These are phyloP conservation scores for Neurospora tetrasperma DNA, from an alignment of 495 filamentous ascomycete species.

Conservation along the genomic window DNA sequence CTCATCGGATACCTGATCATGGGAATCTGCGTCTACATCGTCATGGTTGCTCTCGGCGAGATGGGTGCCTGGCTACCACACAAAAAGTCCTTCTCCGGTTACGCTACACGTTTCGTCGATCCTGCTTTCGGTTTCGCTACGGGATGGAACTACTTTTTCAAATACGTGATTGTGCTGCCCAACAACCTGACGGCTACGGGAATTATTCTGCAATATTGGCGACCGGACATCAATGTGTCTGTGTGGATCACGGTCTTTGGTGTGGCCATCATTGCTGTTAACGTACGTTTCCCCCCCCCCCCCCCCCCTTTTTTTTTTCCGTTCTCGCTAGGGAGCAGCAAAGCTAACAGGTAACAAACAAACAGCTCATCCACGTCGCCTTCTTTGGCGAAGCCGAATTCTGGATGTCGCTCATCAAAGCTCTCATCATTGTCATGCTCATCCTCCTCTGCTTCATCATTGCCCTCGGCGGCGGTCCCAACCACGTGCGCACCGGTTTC, in stretches of 20 bases:
- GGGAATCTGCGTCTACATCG: conserved; percentile 38
- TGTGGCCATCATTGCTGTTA: conserved; percentile 46
- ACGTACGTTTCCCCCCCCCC: conserved; percentile 14
- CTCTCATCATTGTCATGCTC: conserved; percentile 56
- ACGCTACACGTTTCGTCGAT: conserved; percentile 67
- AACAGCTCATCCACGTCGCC: conserved; percentile 40
- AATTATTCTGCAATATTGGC: conserved; percentile 64
- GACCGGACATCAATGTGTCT: conserved; percentile 55
- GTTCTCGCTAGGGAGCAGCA: not conserved
- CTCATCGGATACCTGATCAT: conserved; percentile 52
- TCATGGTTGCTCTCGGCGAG: conserved; percentile 44
- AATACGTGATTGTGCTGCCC: conserved; percentile 66
- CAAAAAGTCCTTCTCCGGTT: conserved; percentile 49
- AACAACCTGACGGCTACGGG: conserved; percentile 70
- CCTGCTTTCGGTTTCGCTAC: conserved; percentile 55
- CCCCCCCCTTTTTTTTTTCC: too few relatives aligned
- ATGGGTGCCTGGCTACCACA: conserved; percentile 59
- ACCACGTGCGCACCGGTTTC: conserved; percentile 59
- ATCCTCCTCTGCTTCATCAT: conserved; percentile 60
- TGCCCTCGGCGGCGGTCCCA: conserved; percentile 65
- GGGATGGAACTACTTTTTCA: conserved; percentile 38
- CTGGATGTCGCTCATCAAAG: conserved; percentile 64
- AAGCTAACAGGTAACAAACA: not conserved
- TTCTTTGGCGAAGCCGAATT: conserved; percentile 80
- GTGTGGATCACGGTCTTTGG: conserved; percentile 65